These are phyloP conservation scores for Aegilops tauschii DNA, from an alignment of 176 grass and related monocot genomes.

Conservation along the genomic window DNA sequence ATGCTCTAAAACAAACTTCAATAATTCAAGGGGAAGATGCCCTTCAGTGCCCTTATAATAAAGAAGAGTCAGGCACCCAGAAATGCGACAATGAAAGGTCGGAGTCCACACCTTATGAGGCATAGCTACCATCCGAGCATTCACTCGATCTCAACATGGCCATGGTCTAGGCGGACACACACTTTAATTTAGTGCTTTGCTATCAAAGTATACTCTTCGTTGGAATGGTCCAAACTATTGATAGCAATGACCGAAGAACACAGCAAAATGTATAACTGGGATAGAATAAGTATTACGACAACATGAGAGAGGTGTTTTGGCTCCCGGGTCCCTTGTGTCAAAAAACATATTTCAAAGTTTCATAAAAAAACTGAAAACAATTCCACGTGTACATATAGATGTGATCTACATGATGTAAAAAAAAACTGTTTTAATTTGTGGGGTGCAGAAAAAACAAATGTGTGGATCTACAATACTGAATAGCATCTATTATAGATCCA, in stretches of 20 bases:
- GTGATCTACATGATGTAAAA: too few relatives aligned
- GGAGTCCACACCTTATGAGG: background rate
- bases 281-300: background rate
- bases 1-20: background rate
- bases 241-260: background rate
- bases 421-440: too few relatives aligned
- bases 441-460: too few relatives aligned
- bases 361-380: too few relatives aligned
- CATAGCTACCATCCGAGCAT: background rate
- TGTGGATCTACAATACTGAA: too few relatives aligned
- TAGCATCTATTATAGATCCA: too few relatives aligned
- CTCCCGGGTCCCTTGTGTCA: too few relatives aligned
- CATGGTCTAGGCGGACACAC: slow-evolving; percentile 14
- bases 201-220: background rate
- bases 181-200: background rate
- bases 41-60: background rate
- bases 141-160: background rate
- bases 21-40: background rate
- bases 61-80: background rate
- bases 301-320: too few relatives aligned
- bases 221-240: background rate
- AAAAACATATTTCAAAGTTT: too few relatives aligned
- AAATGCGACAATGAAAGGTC: background rate
- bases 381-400: too few relatives aligned
- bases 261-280: background rate